Evolutionary conservation across 345 rosid species (phyloP).

Genomic region (Brassica cretica): DNA sequence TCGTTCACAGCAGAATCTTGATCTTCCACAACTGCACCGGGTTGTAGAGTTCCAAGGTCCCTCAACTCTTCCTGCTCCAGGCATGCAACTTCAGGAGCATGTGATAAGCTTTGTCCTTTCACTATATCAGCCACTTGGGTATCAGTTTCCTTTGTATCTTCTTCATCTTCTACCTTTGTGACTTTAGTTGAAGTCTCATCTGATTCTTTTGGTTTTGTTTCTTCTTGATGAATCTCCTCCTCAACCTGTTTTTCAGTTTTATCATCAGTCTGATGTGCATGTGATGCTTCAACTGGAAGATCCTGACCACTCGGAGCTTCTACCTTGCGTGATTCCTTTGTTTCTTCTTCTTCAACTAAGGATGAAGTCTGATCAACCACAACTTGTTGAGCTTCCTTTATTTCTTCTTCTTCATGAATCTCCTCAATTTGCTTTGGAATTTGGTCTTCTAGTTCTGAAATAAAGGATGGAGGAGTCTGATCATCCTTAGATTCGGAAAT

Average conservation of each 20-base stretch:
- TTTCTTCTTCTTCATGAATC: slow-evolving; percentile 25
- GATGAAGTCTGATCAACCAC: slow-evolving; percentile 13
- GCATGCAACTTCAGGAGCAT: neutral
- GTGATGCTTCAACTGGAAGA: slow-evolving; percentile 13
- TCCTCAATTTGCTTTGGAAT: slow-evolving; percentile 14
- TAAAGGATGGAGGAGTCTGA: slow-evolving; percentile 7
- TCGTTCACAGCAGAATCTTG: neutral
- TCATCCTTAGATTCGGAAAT: slow-evolving; percentile 16
- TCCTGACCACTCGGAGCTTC: neutral
- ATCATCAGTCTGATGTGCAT: slow-evolving; percentile 5
- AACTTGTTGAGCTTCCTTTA: slow-evolving; percentile 17
- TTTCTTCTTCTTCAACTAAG: slow-evolving; percentile 22
- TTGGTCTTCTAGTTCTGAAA: slow-evolving; percentile 29
- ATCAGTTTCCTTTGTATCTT: slow-evolving; percentile 27
- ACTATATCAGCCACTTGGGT: neutral
- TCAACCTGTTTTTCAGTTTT: neutral
- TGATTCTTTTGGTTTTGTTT: slow-evolving; percentile 22
- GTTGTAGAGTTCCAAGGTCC: neutral
- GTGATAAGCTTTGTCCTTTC: neutral
- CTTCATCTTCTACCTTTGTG: slow-evolving; percentile 41
- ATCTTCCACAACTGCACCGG: neutral
- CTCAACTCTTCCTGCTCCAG: slow-evolving; percentile 6
- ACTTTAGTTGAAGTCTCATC: slow-evolving; percentile 33
- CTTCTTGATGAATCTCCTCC: slow-evolving; percentile 24
- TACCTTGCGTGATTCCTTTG: slow-evolving; percentile 2